Evolutionary conservation across 1,139 yeast genomes (phyloP).

Genomic region (Sugiyamaella novakii): DNA sequence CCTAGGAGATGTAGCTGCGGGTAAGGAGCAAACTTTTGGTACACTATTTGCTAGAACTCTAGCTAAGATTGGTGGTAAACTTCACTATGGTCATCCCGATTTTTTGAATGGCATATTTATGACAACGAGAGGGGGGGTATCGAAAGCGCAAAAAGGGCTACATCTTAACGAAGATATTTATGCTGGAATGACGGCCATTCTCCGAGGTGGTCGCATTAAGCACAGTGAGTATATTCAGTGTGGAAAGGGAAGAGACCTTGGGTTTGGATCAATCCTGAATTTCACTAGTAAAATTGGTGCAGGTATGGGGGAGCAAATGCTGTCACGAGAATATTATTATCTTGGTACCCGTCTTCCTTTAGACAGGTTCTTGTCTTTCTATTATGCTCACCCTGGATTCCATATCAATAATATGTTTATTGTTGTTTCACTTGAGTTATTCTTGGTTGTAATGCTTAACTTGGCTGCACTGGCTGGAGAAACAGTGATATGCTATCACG

Average conservation of each 20-base stretch:
- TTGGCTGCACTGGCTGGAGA: constrained; percentile 67
- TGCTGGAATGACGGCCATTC: constrained; percentile 83
- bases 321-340: constrained; percentile 82
- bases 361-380: constrained; percentile 79
- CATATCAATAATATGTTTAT: constrained; percentile 82
- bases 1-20: constrained; percentile 90
- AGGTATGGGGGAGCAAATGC: constrained; percentile 91
- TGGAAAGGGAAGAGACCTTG: constrained; percentile 89
- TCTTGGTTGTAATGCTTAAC: constrained; percentile 66
- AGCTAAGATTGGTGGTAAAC: constrained; percentile 82
- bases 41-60: constrained; percentile 84
- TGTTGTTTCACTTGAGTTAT: constrained; percentile 69
- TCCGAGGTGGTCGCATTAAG: constrained; percentile 83
- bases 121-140: constrained; percentile 89
- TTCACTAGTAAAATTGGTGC: constrained; percentile 90
- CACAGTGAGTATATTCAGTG: constrained; percentile 89
- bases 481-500: constrained; percentile 57
- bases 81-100: constrained; percentile 93
- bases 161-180: constrained; percentile 89
- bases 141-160: constrained; percentile 84
- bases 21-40: constrained; percentile 91
- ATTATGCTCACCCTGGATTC: constrained; percentile 91
- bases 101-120: constrained; percentile 79
- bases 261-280: constrained; percentile 80
- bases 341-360: constrained; percentile 77